Evolutionary conservation across 768 basidiomycete species (phyloP).

Genomic region (Pleurotus tuoliensis): DNA sequence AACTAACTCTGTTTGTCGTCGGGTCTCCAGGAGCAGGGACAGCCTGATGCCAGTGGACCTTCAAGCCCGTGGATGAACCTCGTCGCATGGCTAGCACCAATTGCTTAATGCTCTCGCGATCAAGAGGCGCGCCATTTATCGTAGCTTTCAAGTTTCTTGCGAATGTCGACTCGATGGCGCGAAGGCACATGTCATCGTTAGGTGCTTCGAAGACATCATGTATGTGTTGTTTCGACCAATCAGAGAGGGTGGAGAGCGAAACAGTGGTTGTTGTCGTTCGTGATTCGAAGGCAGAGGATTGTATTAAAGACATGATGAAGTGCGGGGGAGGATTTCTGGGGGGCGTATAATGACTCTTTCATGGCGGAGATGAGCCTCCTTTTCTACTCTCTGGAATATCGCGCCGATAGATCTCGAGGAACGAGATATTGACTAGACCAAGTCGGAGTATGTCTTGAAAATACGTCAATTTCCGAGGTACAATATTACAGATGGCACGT

Average conservation of each 20-base stretch:
- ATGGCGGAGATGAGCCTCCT: background rate
- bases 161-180: slow-evolving; percentile 44
- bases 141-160: slow-evolving; percentile 32
- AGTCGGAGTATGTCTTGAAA: slow-evolving; percentile 1
- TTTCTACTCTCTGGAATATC: slow-evolving; percentile 6
- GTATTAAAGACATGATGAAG: slow-evolving; percentile 5
- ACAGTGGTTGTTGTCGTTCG: background rate
- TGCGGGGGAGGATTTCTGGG: slow-evolving; percentile 1
- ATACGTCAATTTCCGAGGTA: slow-evolving; percentile 9
- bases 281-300: slow-evolving; percentile 4
- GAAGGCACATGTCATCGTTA: slow-evolving; percentile 36
- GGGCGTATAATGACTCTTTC: background rate
- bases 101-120: slow-evolving; percentile 33
- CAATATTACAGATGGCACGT: background rate
- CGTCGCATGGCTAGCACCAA: slow-evolving; percentile 40
- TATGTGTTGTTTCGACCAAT: slow-evolving; percentile 51
- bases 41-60: slow-evolving; percentile 45
- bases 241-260: slow-evolving; percentile 37
- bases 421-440: slow-evolving; percentile 3
- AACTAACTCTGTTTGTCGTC: slow-evolving; percentile 37
- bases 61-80: slow-evolving; percentile 33
- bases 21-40: slow-evolving; percentile 41
- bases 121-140: slow-evolving; percentile 41
- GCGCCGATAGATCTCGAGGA: slow-evolving; percentile 6
- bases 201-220: slow-evolving; percentile 45